phyloP scores from a whole-genome alignment of 352 stramenopile species.

The Peronospora belbahrii region DNA sequence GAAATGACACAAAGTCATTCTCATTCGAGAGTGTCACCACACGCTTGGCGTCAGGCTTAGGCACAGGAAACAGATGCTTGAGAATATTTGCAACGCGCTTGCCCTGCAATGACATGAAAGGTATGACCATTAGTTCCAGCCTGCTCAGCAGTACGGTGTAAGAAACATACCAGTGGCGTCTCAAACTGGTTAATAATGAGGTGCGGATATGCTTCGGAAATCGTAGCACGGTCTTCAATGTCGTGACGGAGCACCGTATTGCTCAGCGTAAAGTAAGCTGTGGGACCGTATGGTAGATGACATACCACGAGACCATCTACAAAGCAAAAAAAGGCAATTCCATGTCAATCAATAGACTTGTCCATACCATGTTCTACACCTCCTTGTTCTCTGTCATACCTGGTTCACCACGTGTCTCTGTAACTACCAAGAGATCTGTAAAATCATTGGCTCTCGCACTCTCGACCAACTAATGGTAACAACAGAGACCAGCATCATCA shows the following conservation, averaged over 20 bases:
- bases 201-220: constrained; percentile 92
- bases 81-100: constrained; percentile 95
- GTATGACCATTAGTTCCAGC: no score
- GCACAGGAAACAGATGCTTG: constrained; percentile 98
- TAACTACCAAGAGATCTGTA: constrained; percentile 97
- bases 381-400: no score
- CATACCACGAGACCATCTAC: constrained; percentile 96
- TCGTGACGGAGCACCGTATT: constrained; percentile 98
- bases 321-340: constrained; percentile 3
- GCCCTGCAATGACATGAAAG: constrained; percentile 34
- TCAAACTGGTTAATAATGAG: constrained; percentile 97
- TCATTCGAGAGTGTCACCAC: constrained; percentile 98
- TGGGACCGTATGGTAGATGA: constrained; percentile 98
- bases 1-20: constrained; percentile 98
- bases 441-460: constrained; percentile 94
- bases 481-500: not conserved
- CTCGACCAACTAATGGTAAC: constrained; percentile 90
- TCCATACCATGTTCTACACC: no score
- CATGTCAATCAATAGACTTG: no score
- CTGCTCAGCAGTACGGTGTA: not conserved
- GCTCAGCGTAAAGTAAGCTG: constrained; percentile 96
- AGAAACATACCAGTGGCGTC: constrained; percentile 62
- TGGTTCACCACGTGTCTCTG: constrained; percentile 97
- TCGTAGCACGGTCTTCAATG: constrained; percentile 92
- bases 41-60: constrained; percentile 92